Evolutionary conservation across 306 rosid genomes (phyloP), one percentile per base, ranked within the genome.

Genomic region (Quercus wislizeni): DNA sequence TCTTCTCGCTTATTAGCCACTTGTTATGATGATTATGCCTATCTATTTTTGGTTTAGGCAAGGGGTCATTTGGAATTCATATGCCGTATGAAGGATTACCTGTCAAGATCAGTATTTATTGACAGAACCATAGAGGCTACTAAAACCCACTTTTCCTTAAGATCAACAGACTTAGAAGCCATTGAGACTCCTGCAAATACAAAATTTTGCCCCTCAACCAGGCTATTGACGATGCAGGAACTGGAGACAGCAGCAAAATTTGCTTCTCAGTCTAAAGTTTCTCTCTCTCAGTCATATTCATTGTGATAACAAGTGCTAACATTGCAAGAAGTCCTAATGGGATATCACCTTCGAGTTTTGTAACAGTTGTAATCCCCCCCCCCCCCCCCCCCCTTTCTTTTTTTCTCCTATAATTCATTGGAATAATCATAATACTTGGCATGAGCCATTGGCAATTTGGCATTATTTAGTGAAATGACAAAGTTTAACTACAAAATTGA

Each of bases 41-140:
- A 75, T 76, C 25, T 57, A 65, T 57, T 70, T 55, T 64, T n/a
- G 83, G 3, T 83, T 81, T 85, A 94, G 97, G 92, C 90, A 17
- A 87, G 99, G 69, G 79, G 41, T 70, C 97, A 92, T 78, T 80
- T 35, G 67, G 97, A 94, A 75, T 94, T 92, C 78, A 67, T 94
- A 76, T 92, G 93, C 86, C 52, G 90, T 84, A 84, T 91, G 97
- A 94, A 90, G 83, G 92, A 94, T 59, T 79, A 84, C 76, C 76
- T 92, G 82, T 85, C 97, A 62, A 88, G 97, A 85, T 86, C 89
- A 27, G 75, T 79, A 61, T 92, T 92, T 81, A 87, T 92, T 1
- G 79, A 85, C 74, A 89, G 86, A 85, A 91, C 94, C 30, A 68
- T 84, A 23, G 83, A 86, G 77, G 91, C 90, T 10, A 55, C 91